Evolutionary conservation across 2,329 filamentous ascomycete genomes (phyloP), one percentile per base, ranked within the genome.

Genomic region (Alternaria longipes): DNA sequence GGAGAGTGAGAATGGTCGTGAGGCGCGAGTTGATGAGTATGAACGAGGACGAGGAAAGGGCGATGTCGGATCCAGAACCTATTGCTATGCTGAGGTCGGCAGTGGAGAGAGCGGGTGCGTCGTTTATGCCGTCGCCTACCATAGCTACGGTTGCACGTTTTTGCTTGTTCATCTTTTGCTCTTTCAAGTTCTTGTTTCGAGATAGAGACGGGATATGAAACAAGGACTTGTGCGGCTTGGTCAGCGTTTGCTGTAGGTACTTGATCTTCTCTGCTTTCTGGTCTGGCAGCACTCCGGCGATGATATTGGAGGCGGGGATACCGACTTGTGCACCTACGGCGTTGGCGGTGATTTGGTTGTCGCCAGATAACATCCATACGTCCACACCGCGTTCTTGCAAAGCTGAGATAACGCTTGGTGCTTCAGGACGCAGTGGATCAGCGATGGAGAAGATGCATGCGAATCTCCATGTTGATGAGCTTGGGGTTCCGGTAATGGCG

Each of bases 361-460:
- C 94, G 30, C 94, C 94, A 0, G 93, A 96, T 38, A 97, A 89
- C 92, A 97, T 96, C 88, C 90, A 97, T 4, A 97, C 91, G 32
- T 89, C 86, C 47, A 91, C 89, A 20, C 90, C 88, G 16, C 86
- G 86, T 5, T 84, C 78, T 44, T 87, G 85, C 0, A 97, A 86
- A 1, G 88, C 84, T 7, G 80, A 78, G 59, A 97, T 85, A 18
- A 94, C 88, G 8, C 81, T 73, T 1, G 81, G 78, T 0, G 93
- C 89, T 78, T 96, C 92, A 0, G 87, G 85, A 3, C 94, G 90
- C 64, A 97, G 86, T 1, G 92, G 89, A 68, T 97, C 94, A 0
- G 93, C 89, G 50, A 94, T 90, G 47, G 92, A 89, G 66, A 97
- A 89, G 11, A 89, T 84, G 1, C 89, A 88, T 0, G 84, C 82